These are phyloP conservation scores for Euptelea pleiosperma DNA, from an alignment of 164 flowering plant genomes.

Conservation along the genomic window DNA sequence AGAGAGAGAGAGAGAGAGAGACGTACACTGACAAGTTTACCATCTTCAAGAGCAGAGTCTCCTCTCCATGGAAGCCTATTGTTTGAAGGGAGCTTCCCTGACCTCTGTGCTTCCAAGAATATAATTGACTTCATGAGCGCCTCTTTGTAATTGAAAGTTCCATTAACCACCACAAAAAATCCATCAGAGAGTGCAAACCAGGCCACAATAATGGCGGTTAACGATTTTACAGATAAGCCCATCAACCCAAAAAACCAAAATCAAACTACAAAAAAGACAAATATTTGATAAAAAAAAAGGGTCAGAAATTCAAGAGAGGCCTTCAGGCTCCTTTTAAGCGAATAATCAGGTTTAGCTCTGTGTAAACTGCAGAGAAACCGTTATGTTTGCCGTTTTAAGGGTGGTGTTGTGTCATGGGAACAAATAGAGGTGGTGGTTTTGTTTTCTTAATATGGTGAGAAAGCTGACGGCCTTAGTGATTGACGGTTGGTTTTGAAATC, in stretches of 20 bases:
- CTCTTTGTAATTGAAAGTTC: conserved; percentile 56
- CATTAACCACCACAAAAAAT: conserved; percentile 26
- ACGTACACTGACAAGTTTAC: conserved; percentile 51
- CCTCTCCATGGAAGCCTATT: conserved; percentile 69
- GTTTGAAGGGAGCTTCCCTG: conserved; percentile 70
- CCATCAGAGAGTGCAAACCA: conserved; percentile 30
- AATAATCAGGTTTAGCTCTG: too few relatives aligned
- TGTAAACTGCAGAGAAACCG: too few relatives aligned
- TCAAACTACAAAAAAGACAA: neutral
- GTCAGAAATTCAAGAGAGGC: too few relatives aligned
- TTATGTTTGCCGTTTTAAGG: too few relatives aligned
- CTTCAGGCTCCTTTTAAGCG: too few relatives aligned
- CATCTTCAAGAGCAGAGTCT: conserved; percentile 76
- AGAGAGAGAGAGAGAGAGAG: neutral
- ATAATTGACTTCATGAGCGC: conserved; percentile 75
- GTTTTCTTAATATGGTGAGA: too few relatives aligned
- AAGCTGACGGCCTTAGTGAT: too few relatives aligned
- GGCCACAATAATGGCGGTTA: conserved; percentile 25
- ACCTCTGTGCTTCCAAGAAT: conserved; percentile 86
- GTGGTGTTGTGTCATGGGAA: too few relatives aligned
- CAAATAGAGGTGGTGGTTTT: too few relatives aligned
- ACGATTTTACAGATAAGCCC: conserved; percentile 15
- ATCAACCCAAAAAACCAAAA: conserved; percentile 8
- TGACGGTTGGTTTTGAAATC: too few relatives aligned
- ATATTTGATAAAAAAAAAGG: neutral